Base-by-base conservation (phyloP, 352 stramenopile species). In the Saprolegnia parasitica region DNA sequence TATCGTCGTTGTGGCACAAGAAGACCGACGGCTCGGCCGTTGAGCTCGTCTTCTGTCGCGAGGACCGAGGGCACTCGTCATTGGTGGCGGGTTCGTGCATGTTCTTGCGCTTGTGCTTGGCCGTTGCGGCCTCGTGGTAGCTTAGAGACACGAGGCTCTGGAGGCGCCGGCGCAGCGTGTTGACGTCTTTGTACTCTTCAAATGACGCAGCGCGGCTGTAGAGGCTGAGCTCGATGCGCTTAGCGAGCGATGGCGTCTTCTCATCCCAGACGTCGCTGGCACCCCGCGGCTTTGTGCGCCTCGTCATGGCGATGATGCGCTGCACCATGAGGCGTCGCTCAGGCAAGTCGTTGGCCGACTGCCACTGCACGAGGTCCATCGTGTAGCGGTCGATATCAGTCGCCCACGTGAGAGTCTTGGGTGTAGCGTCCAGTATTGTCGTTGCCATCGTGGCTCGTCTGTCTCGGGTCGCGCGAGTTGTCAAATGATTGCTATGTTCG, bases 111-210 rank as follows among this genome's bases (percentile, higher is more conserved):
- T 57, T 61, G 16, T 79, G 74, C 24, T 87, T 84, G 18, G 82
- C 80, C 21, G 88, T 84, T 0, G 86, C 86, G 0, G 86, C 86
- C 66, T 95, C 86, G 62, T 95, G 86, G 74, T 90, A 95, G 71
- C 84, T 93, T n/a, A 95, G 78, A 65, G 84, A 90, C 54, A 93
- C 87, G 42, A 95, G 81, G 52, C 84, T 93, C 74, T 95, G 87
- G 35, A 95, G 74, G 6, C 86, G 80, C 11, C 85, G 76, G 11
- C 85, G 84, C 63, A 95, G 70, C 23, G 86, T 95, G 76, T 93
- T 92, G 16, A 95, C 71, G 67, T 95, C 84, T 23, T 86, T 78
- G 76, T 95, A 95, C 72, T 95, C 86, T 62, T 90, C 75, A 70
- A 93, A 93, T 1, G 84, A 93, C 13, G 86, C 84, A 0, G 84